These are phyloP conservation scores for Corchorus olitorius DNA, from an alignment of 345 rosid species.

Conservation along the genomic window DNA sequence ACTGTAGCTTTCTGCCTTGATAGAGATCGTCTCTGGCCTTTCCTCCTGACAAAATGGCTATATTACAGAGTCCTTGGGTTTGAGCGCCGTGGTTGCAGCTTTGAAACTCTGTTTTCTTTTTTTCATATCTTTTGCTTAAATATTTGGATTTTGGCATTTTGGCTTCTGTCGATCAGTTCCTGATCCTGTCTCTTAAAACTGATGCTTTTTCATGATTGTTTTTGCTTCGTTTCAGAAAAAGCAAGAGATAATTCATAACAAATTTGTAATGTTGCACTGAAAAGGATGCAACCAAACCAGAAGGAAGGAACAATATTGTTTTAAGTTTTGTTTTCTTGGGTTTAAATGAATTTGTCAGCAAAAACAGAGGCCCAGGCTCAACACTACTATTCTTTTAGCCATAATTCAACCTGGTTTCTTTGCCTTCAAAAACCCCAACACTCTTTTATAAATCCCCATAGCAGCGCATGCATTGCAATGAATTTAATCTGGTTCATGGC, in stretches of 20 bases:
- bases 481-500: background rate
- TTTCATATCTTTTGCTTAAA: slow-evolving; percentile 5
- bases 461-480: too few relatives aligned
- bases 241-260: background rate
- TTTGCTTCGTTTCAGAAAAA: background rate
- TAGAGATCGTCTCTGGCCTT: background rate
- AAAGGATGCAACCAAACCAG: background rate
- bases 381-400: too few relatives aligned
- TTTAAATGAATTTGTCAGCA: slow-evolving; percentile 14
- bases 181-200: background rate
- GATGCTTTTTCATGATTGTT: slow-evolving; percentile 1
- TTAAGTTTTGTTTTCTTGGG: background rate
- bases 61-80: background rate
- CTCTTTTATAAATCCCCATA: background rate
- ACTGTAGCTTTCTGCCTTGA: background rate
- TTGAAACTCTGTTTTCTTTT: background rate
- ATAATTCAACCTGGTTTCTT: background rate
- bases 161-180: background rate
- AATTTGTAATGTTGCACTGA: background rate
- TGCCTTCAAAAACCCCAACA: slow-evolving; percentile 17
- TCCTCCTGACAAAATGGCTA: slow-evolving; percentile 2
- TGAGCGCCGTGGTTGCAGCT: background rate
- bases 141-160: background rate
- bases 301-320: background rate
- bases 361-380: background rate